Evolutionary conservation across 352 stramenopile species (phyloP), one percentile per base, ranked within the genome.

Genomic region (Pythium coloratum): DNA sequence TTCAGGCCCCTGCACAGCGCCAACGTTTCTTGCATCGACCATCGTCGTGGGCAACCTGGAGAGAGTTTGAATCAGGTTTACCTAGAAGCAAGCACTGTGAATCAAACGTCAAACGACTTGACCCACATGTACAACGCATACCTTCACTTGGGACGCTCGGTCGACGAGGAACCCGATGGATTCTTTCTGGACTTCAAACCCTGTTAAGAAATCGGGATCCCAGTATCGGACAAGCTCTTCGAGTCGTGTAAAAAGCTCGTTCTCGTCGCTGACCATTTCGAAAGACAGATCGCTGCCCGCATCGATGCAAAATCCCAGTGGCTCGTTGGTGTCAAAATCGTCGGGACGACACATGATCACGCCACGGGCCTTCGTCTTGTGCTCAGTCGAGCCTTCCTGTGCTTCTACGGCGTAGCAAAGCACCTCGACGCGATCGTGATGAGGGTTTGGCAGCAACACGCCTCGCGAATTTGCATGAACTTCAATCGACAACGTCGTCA

Each of bases 401-500:
- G 84, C 85, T 26, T 92, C 81, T 6, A 96, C 71, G 20, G 75
- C 75, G 38, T 88, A 94, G n/a, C 79, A 84, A 20, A 96, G 72
- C 3, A 75, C 72, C 4, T 76, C 76, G 8, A 96, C 75, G 12
- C 76, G 73, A 33, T 96, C 89, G 8, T 82, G 58, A 3, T 78
- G 73, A 20, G 89, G 88, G 67, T 97, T 85, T 6, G 88, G 85
- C 0, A 92, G 72, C 44, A 95, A 67, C n/a, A 51, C 73, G 3
- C 77, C 78, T 54, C 82, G 73, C 1, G 84, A 90, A 40, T 66
- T 65, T 0, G 81, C 80, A 69, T 88, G 86, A 9, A 94, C 63
- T 59, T 97, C 89, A 30, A 97, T 64, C 8, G 87, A 94, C 20
- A 97, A 51, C 28, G 92, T 70, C 2, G 88, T 96, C 13, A 97